Evolutionary conservation across 1,284 basidiomycete genomes (phyloP), one percentile per base, ranked within the genome.

Genomic region (Leucoagaricus sp.): DNA sequence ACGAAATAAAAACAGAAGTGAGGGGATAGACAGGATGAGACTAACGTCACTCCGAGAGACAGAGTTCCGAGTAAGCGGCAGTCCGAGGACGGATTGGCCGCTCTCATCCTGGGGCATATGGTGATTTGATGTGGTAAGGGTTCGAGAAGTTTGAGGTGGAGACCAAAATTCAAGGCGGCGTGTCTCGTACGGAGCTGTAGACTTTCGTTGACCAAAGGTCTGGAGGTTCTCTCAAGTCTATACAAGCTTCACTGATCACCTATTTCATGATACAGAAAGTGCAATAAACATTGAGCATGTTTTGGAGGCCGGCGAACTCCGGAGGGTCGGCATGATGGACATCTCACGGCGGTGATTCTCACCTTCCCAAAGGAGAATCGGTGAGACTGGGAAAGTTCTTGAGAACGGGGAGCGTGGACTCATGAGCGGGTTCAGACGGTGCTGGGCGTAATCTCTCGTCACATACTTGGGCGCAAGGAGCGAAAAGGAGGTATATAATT

Each of bases 331-430:
- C 17, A 19, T 41, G 53, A 49, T 51, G 28, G 41, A 53, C 57
- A 38, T 38, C 36, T n/a, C 54, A 61, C 60, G 59, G 55, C 50
- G 45, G 34, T 44, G 54, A 58, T 56, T 61, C n/a, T 49, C 21
- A 38, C 21, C 36, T 26, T 45, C 55, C 49, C 33, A 53, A 61
- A 63, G 61, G 63, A 58, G 62, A 52, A 64, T 54, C 61, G 61
- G 64, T 62, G 63, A 58, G 61, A 63, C 59, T 64, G 63, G 33
- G 63, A 64, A 57, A 26, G 36, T 53, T 58, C 31, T 48, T 23
- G 26, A 53, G 49, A 52, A 52, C 41, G 34, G 52, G 26, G 49
- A 46, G 45, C 45, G 53, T 55, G 48, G 44, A 49, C 15, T 42
- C 19, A 17, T 49, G 53, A 47, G 38, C 34, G 29, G 23, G 46